phyloP scores from a whole-genome alignment of 306 rosid genomes.

The Dryas drummondii region DNA sequence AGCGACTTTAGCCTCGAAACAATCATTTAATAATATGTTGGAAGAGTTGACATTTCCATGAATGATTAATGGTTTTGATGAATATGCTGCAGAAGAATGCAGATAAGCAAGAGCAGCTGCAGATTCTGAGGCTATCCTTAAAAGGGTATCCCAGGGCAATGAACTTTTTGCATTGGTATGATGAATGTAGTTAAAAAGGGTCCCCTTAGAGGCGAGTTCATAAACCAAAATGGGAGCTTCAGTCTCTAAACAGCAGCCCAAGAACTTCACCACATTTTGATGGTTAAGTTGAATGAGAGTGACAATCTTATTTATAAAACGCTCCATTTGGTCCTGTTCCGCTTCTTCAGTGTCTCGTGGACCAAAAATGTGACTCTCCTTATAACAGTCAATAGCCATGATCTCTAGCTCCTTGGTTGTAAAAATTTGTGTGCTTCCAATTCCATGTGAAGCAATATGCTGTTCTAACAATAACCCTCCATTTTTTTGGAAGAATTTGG shows the following conservation, averaged over 20 bases:
- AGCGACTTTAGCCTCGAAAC: neutral
- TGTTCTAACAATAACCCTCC: slow-evolving; percentile 5
- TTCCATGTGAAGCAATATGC: neutral
- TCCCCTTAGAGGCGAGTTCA: neutral
- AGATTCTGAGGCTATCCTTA: slow-evolving; percentile 7
- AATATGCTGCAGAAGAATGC: neutral
- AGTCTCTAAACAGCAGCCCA: slow-evolving; percentile 12
- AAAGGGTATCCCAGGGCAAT: neutral
- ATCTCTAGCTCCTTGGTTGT: neutral
- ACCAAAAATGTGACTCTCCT: neutral
- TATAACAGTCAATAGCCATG: neutral
- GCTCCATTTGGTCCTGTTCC: slow-evolving; percentile 1
- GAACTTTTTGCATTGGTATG: neutral
- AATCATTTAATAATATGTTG: neutral
- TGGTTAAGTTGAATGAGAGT: neutral
- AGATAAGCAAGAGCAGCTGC: slow-evolving; percentile 8
- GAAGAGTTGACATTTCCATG: slow-evolving; percentile 20
- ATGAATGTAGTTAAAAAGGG: slow-evolving; percentile 13
- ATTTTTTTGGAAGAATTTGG: neutral
- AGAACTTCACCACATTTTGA: slow-evolving; percentile 6
- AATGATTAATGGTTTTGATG: neutral
- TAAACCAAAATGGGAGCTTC: neutral
- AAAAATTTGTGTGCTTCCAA: neutral
- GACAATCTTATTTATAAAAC: neutral
- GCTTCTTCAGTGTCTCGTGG: neutral